Evolutionary conservation across 495 filamentous ascomycete genomes (phyloP), one percentile per base, ranked within the genome.

Genomic region (Aspergillus taichungensis): DNA sequence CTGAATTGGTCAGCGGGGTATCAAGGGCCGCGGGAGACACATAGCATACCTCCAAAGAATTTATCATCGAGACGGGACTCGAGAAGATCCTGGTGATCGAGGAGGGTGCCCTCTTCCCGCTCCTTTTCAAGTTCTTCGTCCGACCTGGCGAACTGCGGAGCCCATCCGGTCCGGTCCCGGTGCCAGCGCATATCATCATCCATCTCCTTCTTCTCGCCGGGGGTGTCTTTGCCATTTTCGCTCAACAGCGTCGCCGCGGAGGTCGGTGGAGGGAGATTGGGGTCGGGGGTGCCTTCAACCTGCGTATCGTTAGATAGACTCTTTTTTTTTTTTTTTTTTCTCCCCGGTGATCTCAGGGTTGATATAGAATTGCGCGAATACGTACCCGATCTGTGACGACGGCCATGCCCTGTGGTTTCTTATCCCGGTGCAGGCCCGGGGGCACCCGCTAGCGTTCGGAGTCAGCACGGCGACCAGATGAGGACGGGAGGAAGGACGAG

Each of bases 71-170:
- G 57, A 58, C 80, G 84, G 13, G 77, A 74, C 60, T 97, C 92
- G n/a, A 99, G 50, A 61, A 80, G 85, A 11, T 87, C 92, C 54
- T 87, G 77, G 59, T 95, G 89, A 58, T 97, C 88, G 32, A 94
- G 71, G 56, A 95, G 57, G 40, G 75, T 88, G 39, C 79, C 80
- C 12, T 71, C 76, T 24, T 72, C 73, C n/a, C 76, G 69, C 3
- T 67, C 59, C 13, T 73, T 66, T 37, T 78, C 68, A 30, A 64
- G 60, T 10, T 69, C 70, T 24, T 69, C 57, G 32, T 78, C 75
- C 3, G 18, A 24, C 18, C 4, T 24, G 18, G 85, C 87, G 56
- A 95, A 94, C 47, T 80, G 76, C 8, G 94, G 92, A 7, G 82
- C 82, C 91, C 94, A 96, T 32, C 94, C 94, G 3, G 84, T 83